phyloP scores from a whole-genome alignment of 331 rosid genomes.

The Cydonia oblonga region DNA sequence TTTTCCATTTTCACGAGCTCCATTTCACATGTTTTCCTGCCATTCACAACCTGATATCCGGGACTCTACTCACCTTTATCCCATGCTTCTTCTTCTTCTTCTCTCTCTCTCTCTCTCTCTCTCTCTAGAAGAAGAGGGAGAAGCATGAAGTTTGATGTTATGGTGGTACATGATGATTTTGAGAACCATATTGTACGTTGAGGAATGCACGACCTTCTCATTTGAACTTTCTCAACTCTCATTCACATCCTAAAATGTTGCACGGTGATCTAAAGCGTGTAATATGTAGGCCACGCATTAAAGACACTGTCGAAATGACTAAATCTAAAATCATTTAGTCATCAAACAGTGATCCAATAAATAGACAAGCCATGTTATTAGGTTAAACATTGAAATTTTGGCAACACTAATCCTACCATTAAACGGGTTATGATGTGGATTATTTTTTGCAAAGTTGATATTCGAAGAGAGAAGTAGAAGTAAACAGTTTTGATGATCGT shows the following conservation, averaged over 20 bases:
- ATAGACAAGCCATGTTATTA: too few species aligned
- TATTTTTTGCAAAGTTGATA: neutral
- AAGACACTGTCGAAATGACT: too few species aligned
- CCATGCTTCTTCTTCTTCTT: slow-evolving; percentile 33
- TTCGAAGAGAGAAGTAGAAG: neutral
- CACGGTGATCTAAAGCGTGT: too few species aligned
- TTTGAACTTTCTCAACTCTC: too few species aligned
- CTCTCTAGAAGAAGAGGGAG: too few species aligned
- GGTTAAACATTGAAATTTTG: neutral
- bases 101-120: neutral
- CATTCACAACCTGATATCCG: slow-evolving; percentile 58
- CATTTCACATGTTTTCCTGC: slow-evolving; percentile 68
- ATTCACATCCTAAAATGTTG: too few species aligned
- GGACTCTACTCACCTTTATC: slow-evolving; percentile 50
- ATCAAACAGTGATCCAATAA: too few species aligned
- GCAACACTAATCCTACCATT: neutral
- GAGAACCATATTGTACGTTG: neutral
- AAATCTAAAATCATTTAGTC: too few species aligned
- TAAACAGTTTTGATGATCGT: neutral
- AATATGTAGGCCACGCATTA: too few species aligned
- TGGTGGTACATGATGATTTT: neutral
- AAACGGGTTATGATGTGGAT: neutral
- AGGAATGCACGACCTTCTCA: too few species aligned
- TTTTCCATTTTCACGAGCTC: slow-evolving; percentile 54
- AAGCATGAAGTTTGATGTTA: neutral